Percentiles rank a stretch among this genome's conserved stretches.
Evolutionary conservation across 1,284 basidiomycete species (phyloP).

Genomic region (Sporisorium iseilematis-ciliati): DNA sequence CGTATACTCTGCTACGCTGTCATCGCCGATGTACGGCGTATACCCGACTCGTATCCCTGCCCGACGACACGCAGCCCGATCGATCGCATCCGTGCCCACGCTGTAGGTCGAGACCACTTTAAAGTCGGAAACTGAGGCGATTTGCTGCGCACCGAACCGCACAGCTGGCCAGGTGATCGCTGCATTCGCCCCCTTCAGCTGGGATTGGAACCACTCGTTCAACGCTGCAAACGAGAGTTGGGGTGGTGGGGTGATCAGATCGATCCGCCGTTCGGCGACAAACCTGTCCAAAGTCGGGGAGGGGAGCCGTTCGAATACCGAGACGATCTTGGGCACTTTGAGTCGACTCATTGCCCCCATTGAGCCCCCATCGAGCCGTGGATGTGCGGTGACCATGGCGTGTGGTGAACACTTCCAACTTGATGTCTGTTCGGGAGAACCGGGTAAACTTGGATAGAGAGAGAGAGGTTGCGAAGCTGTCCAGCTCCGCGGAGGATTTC

Average conservation of each 20-base stretch:
- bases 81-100: slow-evolving; percentile 30
- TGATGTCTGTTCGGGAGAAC: no score
- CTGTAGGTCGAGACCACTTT: slow-evolving; percentile 24
- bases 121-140: slow-evolving; percentile 8
- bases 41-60: slow-evolving; percentile 32
- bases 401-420: no score
- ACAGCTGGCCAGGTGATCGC: slow-evolving; percentile 31
- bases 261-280: slow-evolving; percentile 11
- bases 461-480: no score
- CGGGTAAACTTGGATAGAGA: no score
- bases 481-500: no score
- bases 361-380: no score
- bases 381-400: no score
- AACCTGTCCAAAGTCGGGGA: slow-evolving; percentile 21
- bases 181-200: slow-evolving; percentile 21
- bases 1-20: slow-evolving; percentile 31
- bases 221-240: slow-evolving; percentile 11
- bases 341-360: background rate
- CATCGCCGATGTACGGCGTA: slow-evolving; percentile 29
- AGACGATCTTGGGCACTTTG: slow-evolving; percentile 25
- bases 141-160: slow-evolving; percentile 17
- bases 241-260: slow-evolving; percentile 16
- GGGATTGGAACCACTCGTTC: slow-evolving; percentile 19
- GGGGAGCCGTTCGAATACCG: slow-evolving; percentile 24
- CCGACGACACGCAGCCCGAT: slow-evolving; percentile 14